A percentile compares a stretch with the other conserved stretches of the same genome.
Evolutionary conservation across 164 flowering plant species (phyloP).

Genomic region (Annona cherimola): DNA sequence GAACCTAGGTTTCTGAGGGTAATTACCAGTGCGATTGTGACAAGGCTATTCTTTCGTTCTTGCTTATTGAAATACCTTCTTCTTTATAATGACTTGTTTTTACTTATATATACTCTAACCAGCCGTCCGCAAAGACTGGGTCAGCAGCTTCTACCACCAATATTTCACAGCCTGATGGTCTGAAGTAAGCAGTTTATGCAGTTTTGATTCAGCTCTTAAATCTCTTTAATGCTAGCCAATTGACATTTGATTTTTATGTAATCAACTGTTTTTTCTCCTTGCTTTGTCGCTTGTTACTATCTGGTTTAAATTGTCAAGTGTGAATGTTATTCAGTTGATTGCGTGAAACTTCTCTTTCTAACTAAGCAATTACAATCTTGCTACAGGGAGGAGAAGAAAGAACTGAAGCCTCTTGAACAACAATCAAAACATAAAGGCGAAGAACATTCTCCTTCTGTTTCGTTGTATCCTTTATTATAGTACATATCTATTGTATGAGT

Average conservation of each 20-base stretch:
- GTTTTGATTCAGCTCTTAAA: not conserved
- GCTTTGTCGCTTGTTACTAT: not conserved
- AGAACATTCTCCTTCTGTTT: conserved; percentile 33
- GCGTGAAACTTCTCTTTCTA: not conserved
- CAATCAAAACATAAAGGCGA: conserved; percentile 33
- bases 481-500: not conserved
- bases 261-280: not conserved
- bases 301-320: not conserved
- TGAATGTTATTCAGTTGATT: conserved; percentile 1
- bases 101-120: conserved; percentile 12
- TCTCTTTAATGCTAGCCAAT: not conserved
- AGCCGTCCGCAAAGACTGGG: conserved; percentile 46
- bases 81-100: not conserved
- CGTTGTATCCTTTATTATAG: conserved; percentile 56
- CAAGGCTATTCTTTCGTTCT: not conserved
- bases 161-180: conserved; percentile 30
- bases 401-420: conserved; percentile 37
- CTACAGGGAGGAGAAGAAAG: conserved; percentile 59
- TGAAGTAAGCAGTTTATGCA: conserved; percentile 40
- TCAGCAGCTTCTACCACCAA: conserved; percentile 20
- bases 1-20: not conserved
- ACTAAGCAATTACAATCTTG: conserved; percentile 18
- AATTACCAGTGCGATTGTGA: not conserved
- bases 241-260: not conserved
- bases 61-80: not conserved